Conservation (phyloP, 371 early-diverging fungal species). For the Mortierella sp. region DNA sequence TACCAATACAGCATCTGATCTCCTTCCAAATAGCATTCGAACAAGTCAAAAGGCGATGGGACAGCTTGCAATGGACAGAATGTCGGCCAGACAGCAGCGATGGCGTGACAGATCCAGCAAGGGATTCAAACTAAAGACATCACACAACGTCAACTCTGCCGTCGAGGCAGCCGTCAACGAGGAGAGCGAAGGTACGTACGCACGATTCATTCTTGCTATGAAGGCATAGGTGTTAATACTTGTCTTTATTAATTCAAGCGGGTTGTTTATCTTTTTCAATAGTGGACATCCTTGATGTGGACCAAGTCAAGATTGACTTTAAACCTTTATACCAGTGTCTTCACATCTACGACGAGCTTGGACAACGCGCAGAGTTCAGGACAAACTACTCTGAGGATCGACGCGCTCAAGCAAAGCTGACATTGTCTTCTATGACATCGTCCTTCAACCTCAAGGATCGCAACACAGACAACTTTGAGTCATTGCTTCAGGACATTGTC, state of each 20-base stretch:
- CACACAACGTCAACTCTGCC: slow-evolving; percentile 81
- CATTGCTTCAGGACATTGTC: slow-evolving; percentile 87
- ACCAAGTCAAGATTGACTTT: slow-evolving; percentile 87
- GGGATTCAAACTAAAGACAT: slow-evolving; percentile 65
- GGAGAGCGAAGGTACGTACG: slow-evolving; percentile 80
- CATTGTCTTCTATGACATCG: slow-evolving; percentile 73
- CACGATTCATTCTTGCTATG: neutral
- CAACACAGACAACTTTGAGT: slow-evolving; percentile 78
- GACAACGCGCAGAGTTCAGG: slow-evolving; percentile 87
- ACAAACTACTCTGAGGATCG: slow-evolving; percentile 94
- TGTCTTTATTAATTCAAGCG: neutral
- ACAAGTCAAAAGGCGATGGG: slow-evolving; percentile 91
- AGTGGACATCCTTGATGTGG: slow-evolving; percentile 77
- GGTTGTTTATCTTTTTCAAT: slow-evolving; percentile 3
- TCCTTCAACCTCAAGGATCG: slow-evolving; percentile 66
- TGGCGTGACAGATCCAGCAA: slow-evolving; percentile 70
- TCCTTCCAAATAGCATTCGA: slow-evolving; percentile 71
- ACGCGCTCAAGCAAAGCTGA: slow-evolving; percentile 82
- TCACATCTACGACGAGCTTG: slow-evolving; percentile 94
- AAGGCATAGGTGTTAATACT: neutral
- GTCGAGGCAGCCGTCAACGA: slow-evolving; percentile 92
- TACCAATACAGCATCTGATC: neutral
- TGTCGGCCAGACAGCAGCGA: slow-evolving; percentile 76
- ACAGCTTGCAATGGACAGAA: slow-evolving; percentile 83
- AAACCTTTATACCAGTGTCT: slow-evolving; percentile 96